Conservation (phyloP, 2,329 filamentous ascomycete genomes). For the Phyllosticta citrichinensis region DNA sequence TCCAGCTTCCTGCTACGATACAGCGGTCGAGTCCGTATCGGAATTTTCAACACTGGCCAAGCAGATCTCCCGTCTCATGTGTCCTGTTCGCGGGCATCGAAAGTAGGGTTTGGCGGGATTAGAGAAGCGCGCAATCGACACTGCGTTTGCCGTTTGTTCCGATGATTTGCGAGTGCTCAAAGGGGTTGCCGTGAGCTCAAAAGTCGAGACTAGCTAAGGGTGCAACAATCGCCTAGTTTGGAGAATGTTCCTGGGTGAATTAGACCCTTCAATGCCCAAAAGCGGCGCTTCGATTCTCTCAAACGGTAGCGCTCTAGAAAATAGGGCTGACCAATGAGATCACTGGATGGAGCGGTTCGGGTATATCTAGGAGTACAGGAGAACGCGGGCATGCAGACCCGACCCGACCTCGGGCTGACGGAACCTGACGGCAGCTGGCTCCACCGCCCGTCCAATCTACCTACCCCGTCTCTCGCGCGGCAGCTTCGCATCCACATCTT, state of each 20-base stretch:
- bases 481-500: neutral
- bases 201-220: too few relatives aligned
- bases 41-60: neutral
- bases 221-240: neutral
- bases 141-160: neutral
- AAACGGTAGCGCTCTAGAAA: neutral
- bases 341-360: neutral
- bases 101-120: neutral
- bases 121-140: neutral
- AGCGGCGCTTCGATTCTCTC: neutral
- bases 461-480: too few relatives aligned
- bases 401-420: too few relatives aligned
- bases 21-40: neutral
- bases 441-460: too few relatives aligned
- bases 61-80: neutral
- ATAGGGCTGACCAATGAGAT: neutral
- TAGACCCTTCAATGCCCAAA: neutral
- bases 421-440: neutral
- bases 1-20: neutral
- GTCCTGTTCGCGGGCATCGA: neutral
- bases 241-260: neutral
- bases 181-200: too few relatives aligned
- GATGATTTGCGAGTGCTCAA: neutral
- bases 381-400: too few relatives aligned
- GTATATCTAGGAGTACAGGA: too few relatives aligned